phyloP scores from a whole-genome alignment of 768 basidiomycete species.

The Hygrocybe coccinea region DNA sequence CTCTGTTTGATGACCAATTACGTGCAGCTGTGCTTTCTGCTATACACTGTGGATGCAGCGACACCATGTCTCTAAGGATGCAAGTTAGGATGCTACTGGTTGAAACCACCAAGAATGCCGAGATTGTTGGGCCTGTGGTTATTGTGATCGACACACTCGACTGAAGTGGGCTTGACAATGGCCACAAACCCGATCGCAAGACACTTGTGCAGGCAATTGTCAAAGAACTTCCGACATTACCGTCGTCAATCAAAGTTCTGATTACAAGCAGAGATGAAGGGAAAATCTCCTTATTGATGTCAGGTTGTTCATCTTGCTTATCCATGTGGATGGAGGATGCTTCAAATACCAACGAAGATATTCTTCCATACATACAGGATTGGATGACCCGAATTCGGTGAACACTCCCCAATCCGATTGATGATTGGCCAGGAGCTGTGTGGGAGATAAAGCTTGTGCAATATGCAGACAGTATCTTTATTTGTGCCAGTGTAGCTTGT shows the following conservation, averaged over 20 bases:
- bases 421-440: neutral
- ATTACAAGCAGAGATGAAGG: neutral
- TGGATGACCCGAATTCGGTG: neutral
- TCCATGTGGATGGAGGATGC: neutral
- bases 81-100: neutral
- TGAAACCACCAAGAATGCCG: neutral
- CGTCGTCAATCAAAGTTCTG: constrained; percentile 2
- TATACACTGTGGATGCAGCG: neutral
- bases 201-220: neutral
- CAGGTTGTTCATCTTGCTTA: neutral
- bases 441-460: neutral
- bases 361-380: neutral
- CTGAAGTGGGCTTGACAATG: neutral
- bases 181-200: constrained; percentile 1
- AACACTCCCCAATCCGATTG: neutral
- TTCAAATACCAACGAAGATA: neutral
- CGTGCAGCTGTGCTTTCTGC: neutral
- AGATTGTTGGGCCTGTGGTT: constrained; percentile 1
- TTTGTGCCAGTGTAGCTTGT: neutral
- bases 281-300: neutral
- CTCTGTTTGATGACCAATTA: neutral
- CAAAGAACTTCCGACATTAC: neutral
- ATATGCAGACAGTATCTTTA: neutral
- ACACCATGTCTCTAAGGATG: neutral
- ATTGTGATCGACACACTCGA: constrained; percentile 7